A percentile compares a stretch with the other conserved stretches of the same genome.
Conservation (phyloP, 371 early-diverging fungal species). For the Catenaria anguillulae region DNA sequence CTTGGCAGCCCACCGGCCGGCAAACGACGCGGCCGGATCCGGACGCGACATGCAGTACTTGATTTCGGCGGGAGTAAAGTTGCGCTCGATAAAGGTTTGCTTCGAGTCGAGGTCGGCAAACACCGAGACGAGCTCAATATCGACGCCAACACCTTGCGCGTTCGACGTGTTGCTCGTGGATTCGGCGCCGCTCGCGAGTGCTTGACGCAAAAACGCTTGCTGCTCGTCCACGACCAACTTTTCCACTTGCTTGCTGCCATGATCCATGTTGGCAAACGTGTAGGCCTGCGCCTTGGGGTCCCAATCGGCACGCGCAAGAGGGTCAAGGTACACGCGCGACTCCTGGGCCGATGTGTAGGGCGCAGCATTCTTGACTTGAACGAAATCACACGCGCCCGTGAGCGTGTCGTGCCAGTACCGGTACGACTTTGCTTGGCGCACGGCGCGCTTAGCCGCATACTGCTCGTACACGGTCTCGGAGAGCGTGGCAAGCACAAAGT, state of each 20-base stretch:
- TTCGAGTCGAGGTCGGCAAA: slow-evolving; percentile 45
- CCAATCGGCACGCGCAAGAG: slow-evolving; percentile 70
- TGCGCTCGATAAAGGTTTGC: slow-evolving; percentile 73
- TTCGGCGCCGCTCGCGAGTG: background rate
- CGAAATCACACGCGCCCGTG: slow-evolving; percentile 66
- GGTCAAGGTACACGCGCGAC: slow-evolving; percentile 75
- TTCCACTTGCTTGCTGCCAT: no score
- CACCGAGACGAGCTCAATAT: slow-evolving; percentile 65
- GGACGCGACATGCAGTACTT: slow-evolving; percentile 62
- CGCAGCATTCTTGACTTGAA: slow-evolving; percentile 73
- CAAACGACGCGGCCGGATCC: slow-evolving; percentile 69
- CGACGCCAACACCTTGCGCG: slow-evolving; percentile 54
- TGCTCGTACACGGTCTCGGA: slow-evolving; percentile 50
- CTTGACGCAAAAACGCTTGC: background rate
- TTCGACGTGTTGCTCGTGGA: background rate
- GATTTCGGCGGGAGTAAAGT: slow-evolving; percentile 69
- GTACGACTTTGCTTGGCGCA: slow-evolving; percentile 69
- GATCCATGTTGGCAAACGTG: slow-evolving; percentile 36
- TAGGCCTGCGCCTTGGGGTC: slow-evolving; percentile 58
- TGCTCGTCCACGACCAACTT: background rate
- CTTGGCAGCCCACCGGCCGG: slow-evolving; percentile 93
- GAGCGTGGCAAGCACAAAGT: slow-evolving; percentile 71
- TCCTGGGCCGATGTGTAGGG: slow-evolving; percentile 83
- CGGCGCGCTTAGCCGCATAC: slow-evolving; percentile 53
- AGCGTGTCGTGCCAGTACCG: slow-evolving; percentile 88